Conservation (phyloP, 495 filamentous ascomycete genomes). For the Aspergillus bertholletiae region DNA sequence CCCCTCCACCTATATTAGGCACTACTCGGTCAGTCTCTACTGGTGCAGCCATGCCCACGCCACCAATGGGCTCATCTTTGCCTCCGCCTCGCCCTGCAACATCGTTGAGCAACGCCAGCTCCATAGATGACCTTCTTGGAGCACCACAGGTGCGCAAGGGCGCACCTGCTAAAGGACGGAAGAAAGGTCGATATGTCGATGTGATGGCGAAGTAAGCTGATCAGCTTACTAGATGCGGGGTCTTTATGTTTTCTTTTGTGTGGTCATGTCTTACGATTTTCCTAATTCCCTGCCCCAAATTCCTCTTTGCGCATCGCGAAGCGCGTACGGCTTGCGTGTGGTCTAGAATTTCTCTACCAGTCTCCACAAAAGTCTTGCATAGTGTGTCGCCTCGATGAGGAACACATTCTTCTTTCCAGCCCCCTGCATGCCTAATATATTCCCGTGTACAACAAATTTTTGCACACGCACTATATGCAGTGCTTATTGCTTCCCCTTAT, state of each 20-base stretch:
- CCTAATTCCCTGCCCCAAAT: slow-evolving; percentile 10
- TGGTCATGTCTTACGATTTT: slow-evolving; percentile 21
- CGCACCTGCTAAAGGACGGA: slow-evolving; percentile 62
- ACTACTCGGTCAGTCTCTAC: slow-evolving; percentile 36
- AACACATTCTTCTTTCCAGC: slow-evolving; percentile 7
- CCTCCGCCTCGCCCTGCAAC: slow-evolving; percentile 53
- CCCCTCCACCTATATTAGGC: slow-evolving; percentile 23
- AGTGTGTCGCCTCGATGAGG: slow-evolving; percentile 3
- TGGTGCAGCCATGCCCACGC: slow-evolving; percentile 30
- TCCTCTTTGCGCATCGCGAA: slow-evolving; percentile 14
- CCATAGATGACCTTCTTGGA: slow-evolving; percentile 80
- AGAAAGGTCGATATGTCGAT: slow-evolving; percentile 88
- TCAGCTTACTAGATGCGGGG: background rate
- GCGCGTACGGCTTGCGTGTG: slow-evolving; percentile 12
- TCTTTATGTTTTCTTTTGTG: slow-evolving; percentile 23
- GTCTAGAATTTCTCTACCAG: slow-evolving; percentile 3
- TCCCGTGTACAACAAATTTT: slow-evolving; percentile 11
- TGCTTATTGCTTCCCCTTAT: slow-evolving; percentile 1
- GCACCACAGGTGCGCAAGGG: slow-evolving; percentile 66
- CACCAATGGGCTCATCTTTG: slow-evolving; percentile 24
- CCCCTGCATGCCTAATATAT: slow-evolving; percentile 10
- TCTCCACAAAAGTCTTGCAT: slow-evolving; percentile 16
- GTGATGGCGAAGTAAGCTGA: slow-evolving; percentile 65
- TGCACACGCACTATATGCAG: slow-evolving; percentile 3
- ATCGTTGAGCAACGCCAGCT: slow-evolving; percentile 73